Percentiles rank a stretch among this genome's conserved stretches.
Conservation (phyloP, 2,329 filamentous ascomycete genomes). For the Fusarium sp. region DNA sequence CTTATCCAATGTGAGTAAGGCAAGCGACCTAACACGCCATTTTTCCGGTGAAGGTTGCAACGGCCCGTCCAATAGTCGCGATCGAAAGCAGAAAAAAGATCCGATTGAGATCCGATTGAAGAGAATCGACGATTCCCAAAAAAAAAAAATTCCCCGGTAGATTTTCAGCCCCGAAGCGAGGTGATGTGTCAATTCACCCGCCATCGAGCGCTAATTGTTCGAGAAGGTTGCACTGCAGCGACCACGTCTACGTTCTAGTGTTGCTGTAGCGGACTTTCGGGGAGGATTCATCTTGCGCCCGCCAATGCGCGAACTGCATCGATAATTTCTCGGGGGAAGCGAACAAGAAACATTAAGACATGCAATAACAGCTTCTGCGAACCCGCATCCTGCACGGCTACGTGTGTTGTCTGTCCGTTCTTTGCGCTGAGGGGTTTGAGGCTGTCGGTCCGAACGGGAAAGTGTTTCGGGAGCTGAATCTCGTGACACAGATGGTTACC, state of each 20-base stretch:
- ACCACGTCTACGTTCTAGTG: not conserved
- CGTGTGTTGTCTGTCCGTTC: not conserved
- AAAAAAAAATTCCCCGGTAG: constrained; percentile 18
- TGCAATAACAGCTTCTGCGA: constrained; percentile 1
- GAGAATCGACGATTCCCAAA: not conserved
- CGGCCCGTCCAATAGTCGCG: constrained; percentile 9
- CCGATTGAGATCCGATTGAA: constrained; percentile 2
- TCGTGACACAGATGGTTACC: not conserved
- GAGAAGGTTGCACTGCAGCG: constrained; percentile 4
- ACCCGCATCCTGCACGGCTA: not conserved
- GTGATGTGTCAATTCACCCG: not conserved
- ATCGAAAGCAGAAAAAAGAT: not conserved
- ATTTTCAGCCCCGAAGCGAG: not conserved
- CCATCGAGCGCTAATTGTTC: not conserved
- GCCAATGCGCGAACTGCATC: constrained; percentile 1
- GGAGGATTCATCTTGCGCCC: not conserved
- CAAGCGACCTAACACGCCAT: constrained; percentile 1
- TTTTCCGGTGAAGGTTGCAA: constrained; percentile 15
- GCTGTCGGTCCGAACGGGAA: not conserved
- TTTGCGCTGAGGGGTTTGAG: not conserved
- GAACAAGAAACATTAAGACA: not conserved
- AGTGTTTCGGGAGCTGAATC: constrained; percentile 1
- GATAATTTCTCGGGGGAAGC: constrained; percentile 3
- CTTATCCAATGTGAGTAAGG: constrained; percentile 18
- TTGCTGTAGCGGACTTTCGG: not conserved